Evolutionary conservation across 108 stramenopile genomes (phyloP).

Genomic region (Nannochloropsis salina): DNA sequence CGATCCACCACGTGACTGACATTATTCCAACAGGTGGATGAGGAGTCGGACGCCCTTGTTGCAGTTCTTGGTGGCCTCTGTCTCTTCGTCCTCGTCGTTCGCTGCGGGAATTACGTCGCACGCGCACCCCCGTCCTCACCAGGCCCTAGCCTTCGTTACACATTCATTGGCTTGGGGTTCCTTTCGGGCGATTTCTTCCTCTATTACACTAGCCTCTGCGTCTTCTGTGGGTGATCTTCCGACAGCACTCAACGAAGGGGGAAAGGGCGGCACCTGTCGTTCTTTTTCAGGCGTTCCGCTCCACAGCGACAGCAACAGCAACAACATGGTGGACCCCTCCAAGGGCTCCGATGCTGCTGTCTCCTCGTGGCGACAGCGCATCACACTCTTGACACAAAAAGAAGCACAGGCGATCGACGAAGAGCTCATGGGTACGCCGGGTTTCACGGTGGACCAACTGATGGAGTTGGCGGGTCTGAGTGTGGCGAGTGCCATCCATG

Average conservation of each 20-base stretch:
- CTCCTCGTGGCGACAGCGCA: constrained; percentile 25
- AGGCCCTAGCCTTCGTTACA: neutral
- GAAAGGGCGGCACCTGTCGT: neutral
- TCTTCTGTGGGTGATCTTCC: neutral
- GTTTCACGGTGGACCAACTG: constrained; percentile 90
- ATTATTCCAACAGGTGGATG: neutral
- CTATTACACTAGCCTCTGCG: neutral
- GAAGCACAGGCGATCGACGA: constrained; percentile 78
- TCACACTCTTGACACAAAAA: constrained; percentile 52
- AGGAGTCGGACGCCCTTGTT: neutral
- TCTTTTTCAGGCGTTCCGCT: neutral
- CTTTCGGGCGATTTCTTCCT: neutral
- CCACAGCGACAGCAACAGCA: neutral
- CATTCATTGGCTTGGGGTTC: neutral
- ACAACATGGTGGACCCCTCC: neutral
- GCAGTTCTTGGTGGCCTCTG: neutral
- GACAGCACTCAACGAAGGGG: no score
- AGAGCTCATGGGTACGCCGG: constrained; percentile 85
- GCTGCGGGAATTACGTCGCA: neutral
- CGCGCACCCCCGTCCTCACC: neutral
- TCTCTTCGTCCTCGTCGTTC: neutral
- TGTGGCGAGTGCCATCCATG: constrained; percentile 61
- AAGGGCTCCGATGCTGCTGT: neutral
- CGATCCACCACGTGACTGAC: no score
- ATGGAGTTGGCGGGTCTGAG: constrained; percentile 97